Base-by-base conservation (phyloP, 257 asterid genomes). In the Fraxinus excelsior region DNA sequence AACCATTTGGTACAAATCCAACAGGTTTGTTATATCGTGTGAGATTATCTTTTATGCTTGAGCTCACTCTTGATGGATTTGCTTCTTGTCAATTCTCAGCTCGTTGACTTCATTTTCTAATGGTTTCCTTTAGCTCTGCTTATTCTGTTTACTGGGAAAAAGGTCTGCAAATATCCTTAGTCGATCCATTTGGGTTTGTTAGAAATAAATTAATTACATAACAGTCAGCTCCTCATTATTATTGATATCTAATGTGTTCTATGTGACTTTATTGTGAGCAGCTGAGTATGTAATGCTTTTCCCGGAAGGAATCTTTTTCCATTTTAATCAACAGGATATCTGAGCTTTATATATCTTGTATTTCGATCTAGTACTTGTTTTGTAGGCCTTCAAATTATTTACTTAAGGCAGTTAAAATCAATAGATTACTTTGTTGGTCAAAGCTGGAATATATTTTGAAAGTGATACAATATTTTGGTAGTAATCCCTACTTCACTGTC, bases 1-100 rank as follows among this genome's bases (percentile, higher is more conserved):
- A 72, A 62, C 87, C 88, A 28, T 80, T 90, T 65, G 94, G 85
- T 81, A 86, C 90, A 38, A 87, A 86, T 74, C 84, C 96, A 46
- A 42, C 90, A 90, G 99, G 99, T 91, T 74, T 53, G 67, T 25
- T 56, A 29, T 19, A 31, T 46, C 70, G 13, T 56, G 60, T 80
- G 16, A 60, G 32, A 60, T 34, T 42, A 68, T 80, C 81, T 75
- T 44, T 65, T 7, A 35, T 46, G 62, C 7, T 79, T 23, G 38
- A 74, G 70, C 67, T 79, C 81, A 32, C 28, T 82, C 18, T 72
- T 6, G 28, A 28, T 72, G 56, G 86, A 80, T 82, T 84, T 69
- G 79, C 66, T 82, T 76, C n/a, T 62, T 13, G 8, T 67, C 56
- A 10, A 23, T 28, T 70, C 4, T 26, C 38, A 58, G 3, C 51